Percentiles rank a stretch among this genome's conserved stretches.
phyloP scores from a whole-genome alignment of 176 grass and related monocot genomes.

The Zoysia japonica region DNA sequence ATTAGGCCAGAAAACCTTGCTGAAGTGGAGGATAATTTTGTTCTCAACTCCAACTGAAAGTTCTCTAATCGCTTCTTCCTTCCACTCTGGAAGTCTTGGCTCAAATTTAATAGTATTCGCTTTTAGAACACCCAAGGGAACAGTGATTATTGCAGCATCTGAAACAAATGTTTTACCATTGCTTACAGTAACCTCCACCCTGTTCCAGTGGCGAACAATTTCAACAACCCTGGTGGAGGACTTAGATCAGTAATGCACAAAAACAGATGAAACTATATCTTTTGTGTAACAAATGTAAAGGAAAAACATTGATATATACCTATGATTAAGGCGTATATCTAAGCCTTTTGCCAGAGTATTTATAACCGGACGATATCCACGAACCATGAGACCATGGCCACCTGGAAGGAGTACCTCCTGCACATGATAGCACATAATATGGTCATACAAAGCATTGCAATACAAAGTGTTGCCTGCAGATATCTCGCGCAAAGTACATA shows the following conservation, averaged over 20 bases:
- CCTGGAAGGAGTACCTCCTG: conserved; percentile 96
- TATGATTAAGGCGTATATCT: conserved; percentile 80
- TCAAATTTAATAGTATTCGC: conserved; percentile 76
- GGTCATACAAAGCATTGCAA: conserved; percentile 14
- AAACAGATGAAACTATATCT: not conserved
- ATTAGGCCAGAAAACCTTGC: conserved; percentile 96
- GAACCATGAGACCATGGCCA: conserved; percentile 98
- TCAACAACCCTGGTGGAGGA: conserved; percentile 68
- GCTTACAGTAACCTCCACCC: conserved; percentile 86
- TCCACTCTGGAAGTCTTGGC: conserved; percentile 86
- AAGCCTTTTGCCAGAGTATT: conserved; percentile 94
- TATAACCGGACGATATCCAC: conserved; percentile 93
- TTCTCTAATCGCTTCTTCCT: conserved; percentile 81
- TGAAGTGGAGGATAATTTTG: conserved; percentile 93
- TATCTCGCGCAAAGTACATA: conserved; percentile 3
- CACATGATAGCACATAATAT: conserved; percentile 30
- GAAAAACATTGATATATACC: conserved; percentile 43
- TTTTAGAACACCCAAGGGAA: conserved; percentile 89
- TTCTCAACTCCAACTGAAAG: conserved; percentile 86
- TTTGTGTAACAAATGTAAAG: not conserved
- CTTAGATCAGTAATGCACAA: conserved; percentile 36
- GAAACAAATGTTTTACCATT: conserved; percentile 84
- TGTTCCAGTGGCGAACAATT: conserved; percentile 79
- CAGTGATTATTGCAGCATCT: conserved; percentile 74
- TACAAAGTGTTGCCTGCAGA: not conserved